Conservation (phyloP, 306 rosid species). For the Hippophae rhamnoides region DNA sequence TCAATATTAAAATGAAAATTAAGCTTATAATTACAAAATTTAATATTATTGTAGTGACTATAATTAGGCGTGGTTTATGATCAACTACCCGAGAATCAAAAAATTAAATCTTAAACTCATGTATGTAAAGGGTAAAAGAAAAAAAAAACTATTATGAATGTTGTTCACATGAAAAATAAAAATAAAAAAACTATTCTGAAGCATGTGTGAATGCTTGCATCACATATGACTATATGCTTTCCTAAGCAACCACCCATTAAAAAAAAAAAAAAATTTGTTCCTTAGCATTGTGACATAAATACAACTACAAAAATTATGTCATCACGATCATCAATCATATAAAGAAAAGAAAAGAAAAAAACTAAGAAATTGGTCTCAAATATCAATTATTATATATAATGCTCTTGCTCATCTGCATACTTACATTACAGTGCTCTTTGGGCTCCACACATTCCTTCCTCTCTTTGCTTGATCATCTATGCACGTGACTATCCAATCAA, state of each 20-base stretch:
- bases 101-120: no score
- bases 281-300: conserved; percentile 35
- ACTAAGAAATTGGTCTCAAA: no score
- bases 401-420: conserved; percentile 24
- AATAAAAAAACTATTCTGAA: background rate
- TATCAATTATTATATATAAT: conserved; percentile 4
- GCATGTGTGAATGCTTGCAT: conserved; percentile 53
- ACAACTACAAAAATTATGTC: conserved; percentile 33
- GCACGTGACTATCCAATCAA: conserved; percentile 23
- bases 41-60: no score
- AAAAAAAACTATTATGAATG: no score
- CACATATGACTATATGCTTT: conserved; percentile 64
- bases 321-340: conserved; percentile 6
- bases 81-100: no score
- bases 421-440: conserved; percentile 40
- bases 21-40: no score
- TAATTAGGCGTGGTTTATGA: no score
- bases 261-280: conserved; percentile 2
- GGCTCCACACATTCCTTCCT: conserved; percentile 42
- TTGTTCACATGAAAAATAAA: no score
- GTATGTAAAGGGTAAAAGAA: no score
- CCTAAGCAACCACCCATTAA: conserved; percentile 44
- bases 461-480: conserved; percentile 17
- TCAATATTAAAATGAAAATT: no score
- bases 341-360: no score